Evolutionary conservation across 495 filamentous ascomycete species (phyloP).

Genomic region (Neurospora tetrasperma): DNA sequence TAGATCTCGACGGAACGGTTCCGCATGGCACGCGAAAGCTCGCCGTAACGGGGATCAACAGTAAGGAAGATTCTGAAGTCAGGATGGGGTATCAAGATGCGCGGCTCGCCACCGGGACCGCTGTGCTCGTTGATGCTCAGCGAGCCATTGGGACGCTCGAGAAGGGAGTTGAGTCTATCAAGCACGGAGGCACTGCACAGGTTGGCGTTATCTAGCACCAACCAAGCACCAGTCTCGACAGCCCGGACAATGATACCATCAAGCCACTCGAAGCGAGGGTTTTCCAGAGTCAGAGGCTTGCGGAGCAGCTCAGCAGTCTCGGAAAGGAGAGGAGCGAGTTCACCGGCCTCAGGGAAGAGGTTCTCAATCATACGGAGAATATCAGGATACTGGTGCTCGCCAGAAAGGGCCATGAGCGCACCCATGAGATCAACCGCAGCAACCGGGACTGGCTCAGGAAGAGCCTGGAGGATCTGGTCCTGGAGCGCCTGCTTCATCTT

Average conservation of each 20-base stretch:
- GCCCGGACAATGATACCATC: conserved; percentile 86
- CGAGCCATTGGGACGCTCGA: conserved; percentile 72
- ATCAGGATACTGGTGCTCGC: conserved; percentile 19
- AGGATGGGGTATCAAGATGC: conserved; percentile 69
- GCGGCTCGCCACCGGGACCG: conserved; percentile 67
- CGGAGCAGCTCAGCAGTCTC: conserved; percentile 29
- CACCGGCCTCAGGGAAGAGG: conserved; percentile 18
- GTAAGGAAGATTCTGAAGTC: conserved; percentile 90
- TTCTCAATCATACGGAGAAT: conserved; percentile 24
- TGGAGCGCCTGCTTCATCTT: conserved; percentile 48
- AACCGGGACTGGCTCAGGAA: conserved; percentile 34
- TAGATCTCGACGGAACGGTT: conserved; percentile 90
- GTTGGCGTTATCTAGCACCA: conserved; percentile 95
- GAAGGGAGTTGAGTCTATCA: conserved; percentile 86
- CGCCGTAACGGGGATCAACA: conserved; percentile 85
- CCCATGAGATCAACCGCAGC: conserved; percentile 35
- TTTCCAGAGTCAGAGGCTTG: conserved; percentile 40
- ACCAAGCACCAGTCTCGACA: conserved; percentile 77
- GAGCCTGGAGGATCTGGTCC: conserved; percentile 38
- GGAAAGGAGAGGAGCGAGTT: conserved; percentile 20
- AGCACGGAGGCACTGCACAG: conserved; percentile 90
- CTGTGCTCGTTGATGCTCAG: conserved; percentile 89
- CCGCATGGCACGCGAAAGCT: conserved; percentile 92
- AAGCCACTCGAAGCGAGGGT: conserved; percentile 88
- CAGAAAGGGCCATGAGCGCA: conserved; percentile 19